Evolutionary conservation across 192 early-diverging fungal genomes (phyloP).

Genomic region (Piromyces sp.): DNA sequence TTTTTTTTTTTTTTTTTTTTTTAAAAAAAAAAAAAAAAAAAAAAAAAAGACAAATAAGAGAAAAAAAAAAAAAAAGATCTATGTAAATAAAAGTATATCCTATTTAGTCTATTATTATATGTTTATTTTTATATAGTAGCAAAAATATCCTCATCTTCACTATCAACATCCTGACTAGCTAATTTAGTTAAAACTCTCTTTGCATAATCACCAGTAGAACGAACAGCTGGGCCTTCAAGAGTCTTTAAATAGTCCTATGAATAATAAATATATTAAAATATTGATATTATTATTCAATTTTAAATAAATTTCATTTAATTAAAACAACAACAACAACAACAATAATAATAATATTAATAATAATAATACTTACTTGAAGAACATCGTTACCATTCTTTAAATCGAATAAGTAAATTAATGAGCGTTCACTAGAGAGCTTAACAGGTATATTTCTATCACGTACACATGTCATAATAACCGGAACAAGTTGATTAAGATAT

Average conservation of each 20-base stretch:
- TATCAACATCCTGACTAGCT: constrained; percentile 23
- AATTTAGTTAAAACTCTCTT: constrained; percentile 26
- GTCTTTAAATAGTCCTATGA: constrained; percentile 9
- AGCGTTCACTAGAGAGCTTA: constrained; percentile 70
- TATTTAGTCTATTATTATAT: too few relatives aligned
- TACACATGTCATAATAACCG: constrained; percentile 49
- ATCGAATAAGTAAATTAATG: constrained; percentile 51
- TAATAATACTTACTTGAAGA: constrained; percentile 1
- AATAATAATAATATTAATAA: background rate
- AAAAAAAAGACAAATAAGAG: too few relatives aligned
- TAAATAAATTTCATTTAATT: too few relatives aligned
- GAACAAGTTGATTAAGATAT: constrained; percentile 30
- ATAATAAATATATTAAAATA: too few relatives aligned
- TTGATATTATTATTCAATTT: too few relatives aligned
- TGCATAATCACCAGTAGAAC: constrained; percentile 28
- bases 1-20: too few relatives aligned
- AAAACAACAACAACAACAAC: too few relatives aligned
- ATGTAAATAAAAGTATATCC: too few relatives aligned
- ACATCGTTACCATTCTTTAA: constrained; percentile 29
- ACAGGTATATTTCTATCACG: constrained; percentile 65
- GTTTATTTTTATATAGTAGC: constrained; percentile 5
- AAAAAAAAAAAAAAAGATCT: too few relatives aligned
- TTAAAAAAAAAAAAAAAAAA: too few relatives aligned
- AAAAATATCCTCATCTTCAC: constrained; percentile 2
- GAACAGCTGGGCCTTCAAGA: constrained; percentile 16